These are phyloP conservation scores for Ambrosia hybrid DNA, from an alignment of 140 eudicot genomes.

Conservation along the genomic window DNA sequence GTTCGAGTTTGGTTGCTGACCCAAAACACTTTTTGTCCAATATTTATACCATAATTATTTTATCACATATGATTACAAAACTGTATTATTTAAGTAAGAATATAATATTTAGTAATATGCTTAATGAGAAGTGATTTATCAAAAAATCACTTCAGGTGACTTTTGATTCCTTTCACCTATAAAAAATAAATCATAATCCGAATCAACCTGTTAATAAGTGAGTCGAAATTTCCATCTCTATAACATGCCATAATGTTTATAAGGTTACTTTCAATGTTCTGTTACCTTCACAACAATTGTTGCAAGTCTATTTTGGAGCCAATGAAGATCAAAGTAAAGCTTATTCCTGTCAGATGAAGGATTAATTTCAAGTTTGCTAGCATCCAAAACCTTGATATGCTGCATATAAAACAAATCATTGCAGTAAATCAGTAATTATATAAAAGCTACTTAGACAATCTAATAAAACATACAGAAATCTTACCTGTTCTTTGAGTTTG, in stretches of 20 bases:
- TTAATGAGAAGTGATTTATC: not conserved
- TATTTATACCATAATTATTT: not conserved
- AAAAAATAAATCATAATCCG: not conserved
- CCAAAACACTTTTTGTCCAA: not conserved
- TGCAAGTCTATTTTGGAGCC: conserved; percentile 61
- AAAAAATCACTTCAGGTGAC: not conserved
- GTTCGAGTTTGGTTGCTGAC: not conserved
- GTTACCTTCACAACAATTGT: conserved; percentile 75
- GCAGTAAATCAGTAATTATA: conserved; percentile 20
- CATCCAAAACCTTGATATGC: conserved; percentile 63
- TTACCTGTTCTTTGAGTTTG: conserved; percentile 58
- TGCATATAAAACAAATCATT: conserved; percentile 36
- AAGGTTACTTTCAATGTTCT: not conserved
- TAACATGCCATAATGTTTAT: too few relatives aligned
- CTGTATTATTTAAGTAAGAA: too few relatives aligned
- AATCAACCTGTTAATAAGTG: not conserved
- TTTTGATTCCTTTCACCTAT: not conserved
- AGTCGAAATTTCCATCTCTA: too few relatives aligned
- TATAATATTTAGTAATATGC: not conserved
- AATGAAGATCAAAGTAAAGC: conserved; percentile 67
- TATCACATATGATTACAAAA: too few relatives aligned
- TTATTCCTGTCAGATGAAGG: conserved; percentile 49
- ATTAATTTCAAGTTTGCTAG: conserved; percentile 55
- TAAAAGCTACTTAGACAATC: not conserved
- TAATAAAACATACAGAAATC: not conserved